Base-by-base conservation (phyloP, 371 early-diverging fungal genomes). In the Phascolomyces articulosus region DNA sequence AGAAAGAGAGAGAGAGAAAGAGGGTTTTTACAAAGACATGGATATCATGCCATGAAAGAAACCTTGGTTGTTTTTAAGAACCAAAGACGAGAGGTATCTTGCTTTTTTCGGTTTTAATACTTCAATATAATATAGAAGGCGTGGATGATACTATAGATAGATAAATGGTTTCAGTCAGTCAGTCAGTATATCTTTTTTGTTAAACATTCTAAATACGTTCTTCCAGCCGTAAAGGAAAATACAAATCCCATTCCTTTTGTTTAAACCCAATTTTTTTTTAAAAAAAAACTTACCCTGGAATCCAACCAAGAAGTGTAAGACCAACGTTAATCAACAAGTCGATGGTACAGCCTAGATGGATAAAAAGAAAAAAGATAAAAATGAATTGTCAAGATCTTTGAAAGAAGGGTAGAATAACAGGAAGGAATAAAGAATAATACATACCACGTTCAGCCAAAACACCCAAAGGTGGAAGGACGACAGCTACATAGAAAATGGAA, bases 301-400 rank as follows among this genome's bases (percentile, higher is more conserved):
- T 85, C 69, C 83, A 91, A 57, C 94, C 94, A 26, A 94, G 83
- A 40, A 80, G 64, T 0, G 93, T 93, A 66, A 94, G 79, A 9
- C 74, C 79, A 75, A 91, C 85, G 78, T 93, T 93, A 63, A 94
- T 92, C 38, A 86, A 68, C 28, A 94, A 80, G 69, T 93, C 93
- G 26, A 69, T 67, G 3, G 82, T 80, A 73, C 90, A 91, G 20
- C 94, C 68, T 60, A 28, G n/a, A n/a, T n/a, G n/a, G n/a, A n/a
- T n/a, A n/a, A n/a, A 23, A 23, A n/a, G 4, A 23, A 23, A 10
- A 7, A n/a, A 15, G 18, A 20, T 26, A 62, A 40, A 1, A 44
- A 15, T 13, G 4, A 1, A 16, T 44, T 44, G 44, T 55, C 41
- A 40, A 63, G 4, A 40, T 8, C 13, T 9, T 10, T 21, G 2